Evolutionary conservation across 1,139 yeast genomes (phyloP), one percentile per base, ranked within the genome.

Genomic region (Dujonia santamariae): DNA sequence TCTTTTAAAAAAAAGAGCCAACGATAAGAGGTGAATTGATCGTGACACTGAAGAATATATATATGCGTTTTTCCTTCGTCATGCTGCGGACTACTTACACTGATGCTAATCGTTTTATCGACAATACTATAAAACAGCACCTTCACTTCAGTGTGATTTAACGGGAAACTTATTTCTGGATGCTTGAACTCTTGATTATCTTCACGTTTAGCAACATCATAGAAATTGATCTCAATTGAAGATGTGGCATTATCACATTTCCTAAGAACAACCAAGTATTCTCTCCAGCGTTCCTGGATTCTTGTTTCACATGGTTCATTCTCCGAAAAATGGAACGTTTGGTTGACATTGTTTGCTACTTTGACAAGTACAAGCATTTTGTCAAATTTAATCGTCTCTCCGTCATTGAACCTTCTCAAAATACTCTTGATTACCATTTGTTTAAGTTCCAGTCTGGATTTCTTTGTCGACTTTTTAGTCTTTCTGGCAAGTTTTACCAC

Each of bases 201-300:
- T 2, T 65, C 54, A n/a, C 72, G 61, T 12, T 63, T 60, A 29
- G 75, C 59, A 2, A 62, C 54, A 19, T 72, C 73, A 54, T 78
- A 81, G 39, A 87, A 75, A 47, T 85, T 90, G 1, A 86, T 44
- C 2, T 65, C 54, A 2, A 85, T 51, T 0, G 88, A 85, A 7
- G 60, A 58, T 2, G 56, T 61, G 0, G 49, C 35, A 37, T 67
- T 59, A 18, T 75, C 77, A 1, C 84, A 75, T 28, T 75, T 74
- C 38, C 92, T 61, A 0, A 82, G 76, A 3, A 82, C 85, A 2
- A 82, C 80, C 22, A 75, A 59, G 49, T 77, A 83, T 51, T 87
- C 96, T 39, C 72, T 75, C 92, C 96, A 86, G 30, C 86, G 61
- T 39, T 83, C 87, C n/a, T 67, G 43, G 2, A 84, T 67, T 32